Percentiles rank a stretch among this genome's conserved stretches.
These are phyloP conservation scores for Limonium bicolor DNA, from an alignment of 148 eudicot genomes.

Conservation along the genomic window DNA sequence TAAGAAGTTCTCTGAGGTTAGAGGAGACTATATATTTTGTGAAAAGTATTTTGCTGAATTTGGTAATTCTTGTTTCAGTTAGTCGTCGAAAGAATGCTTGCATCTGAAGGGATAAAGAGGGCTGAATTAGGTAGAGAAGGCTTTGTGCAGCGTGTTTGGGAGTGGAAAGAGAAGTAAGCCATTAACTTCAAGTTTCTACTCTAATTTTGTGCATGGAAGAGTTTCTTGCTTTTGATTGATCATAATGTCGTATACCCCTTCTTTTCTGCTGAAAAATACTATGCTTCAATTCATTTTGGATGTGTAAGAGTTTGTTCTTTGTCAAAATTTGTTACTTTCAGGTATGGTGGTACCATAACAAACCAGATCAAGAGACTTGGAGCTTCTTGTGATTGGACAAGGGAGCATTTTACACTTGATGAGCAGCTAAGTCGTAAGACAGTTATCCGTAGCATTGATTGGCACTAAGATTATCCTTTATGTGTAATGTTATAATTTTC, in stretches of 20 bases:
- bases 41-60: neutral
- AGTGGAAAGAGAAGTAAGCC: slow-evolving; percentile 93
- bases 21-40: neutral
- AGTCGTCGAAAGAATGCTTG: slow-evolving; percentile 96
- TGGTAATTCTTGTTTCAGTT: slow-evolving; percentile 42
- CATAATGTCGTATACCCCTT: too few relatives aligned
- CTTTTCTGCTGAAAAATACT: too few relatives aligned
- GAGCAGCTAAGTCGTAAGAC: slow-evolving; percentile 98
- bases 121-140: slow-evolving; percentile 81
- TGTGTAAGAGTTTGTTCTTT: too few relatives aligned
- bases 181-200: neutral
- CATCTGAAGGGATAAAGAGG: slow-evolving; percentile 84
- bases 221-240: neutral
- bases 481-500: too few relatives aligned
- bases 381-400: slow-evolving; percentile 97
- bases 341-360: slow-evolving; percentile 97
- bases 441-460: slow-evolving; percentile 19
- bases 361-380: slow-evolving; percentile 98
- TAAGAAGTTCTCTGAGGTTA: too few relatives aligned
- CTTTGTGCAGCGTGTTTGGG: slow-evolving; percentile 83
- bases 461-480: too few relatives aligned
- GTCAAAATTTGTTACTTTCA: too few relatives aligned
- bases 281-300: too few relatives aligned
- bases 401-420: slow-evolving; percentile 96
- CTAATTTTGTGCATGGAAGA: neutral